phyloP scores from a whole-genome alignment of 306 rosid genomes.

The Quercus variabilis region DNA sequence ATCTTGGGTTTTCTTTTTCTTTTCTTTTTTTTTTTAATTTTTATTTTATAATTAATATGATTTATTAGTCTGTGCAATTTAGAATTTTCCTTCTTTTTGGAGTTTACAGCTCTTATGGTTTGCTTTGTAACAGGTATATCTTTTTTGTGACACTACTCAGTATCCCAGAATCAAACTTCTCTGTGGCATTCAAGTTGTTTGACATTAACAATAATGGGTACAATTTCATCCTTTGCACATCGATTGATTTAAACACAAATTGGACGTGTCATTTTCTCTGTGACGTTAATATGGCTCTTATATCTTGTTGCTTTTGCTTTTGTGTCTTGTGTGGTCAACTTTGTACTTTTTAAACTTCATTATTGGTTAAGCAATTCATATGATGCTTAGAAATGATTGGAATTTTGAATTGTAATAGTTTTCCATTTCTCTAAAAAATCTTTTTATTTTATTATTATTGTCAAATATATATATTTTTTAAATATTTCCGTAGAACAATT shows the following conservation, averaged over 20 bases:
- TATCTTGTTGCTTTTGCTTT: neutral
- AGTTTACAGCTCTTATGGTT: conserved; percentile 6
- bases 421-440: neutral
- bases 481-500: neutral
- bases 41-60: neutral
- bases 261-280: conserved; percentile 4
- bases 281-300: neutral
- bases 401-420: neutral
- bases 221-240: conserved; percentile 25
- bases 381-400: neutral
- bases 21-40: neutral
- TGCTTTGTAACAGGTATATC: conserved; percentile 63
- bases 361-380: neutral
- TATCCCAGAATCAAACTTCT: conserved; percentile 85
- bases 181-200: conserved; percentile 78
- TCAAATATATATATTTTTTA: neutral
- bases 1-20: neutral
- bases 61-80: neutral
- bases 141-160: conserved; percentile 83
- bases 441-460: neutral
- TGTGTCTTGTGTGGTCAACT: neutral
- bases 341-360: neutral
- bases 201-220: conserved; percentile 72
- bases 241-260: neutral
- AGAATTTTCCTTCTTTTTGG: neutral